Evolutionary conservation across 108 stramenopile genomes (phyloP).

Genomic region (Fistulifera pelliculosa): DNA sequence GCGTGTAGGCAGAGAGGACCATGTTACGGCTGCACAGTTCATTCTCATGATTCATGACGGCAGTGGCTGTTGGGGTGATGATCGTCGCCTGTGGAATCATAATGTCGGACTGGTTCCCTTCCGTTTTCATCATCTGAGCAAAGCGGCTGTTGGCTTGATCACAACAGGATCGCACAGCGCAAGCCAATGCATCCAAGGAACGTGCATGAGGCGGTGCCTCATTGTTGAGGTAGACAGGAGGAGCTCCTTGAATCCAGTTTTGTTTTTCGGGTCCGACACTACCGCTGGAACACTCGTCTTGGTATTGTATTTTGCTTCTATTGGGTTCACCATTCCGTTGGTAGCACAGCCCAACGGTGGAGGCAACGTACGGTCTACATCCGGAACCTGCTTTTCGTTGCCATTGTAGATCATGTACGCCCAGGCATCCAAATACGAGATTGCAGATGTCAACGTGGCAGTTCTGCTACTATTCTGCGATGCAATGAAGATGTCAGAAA

Average conservation of each 20-base stretch:
- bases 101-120: constrained; percentile 24
- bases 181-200: constrained; percentile 74
- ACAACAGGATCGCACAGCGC: constrained; percentile 77
- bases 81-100: constrained; percentile 39
- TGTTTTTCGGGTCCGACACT: constrained; percentile 60
- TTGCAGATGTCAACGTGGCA: constrained; percentile 57
- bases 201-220: constrained; percentile 71
- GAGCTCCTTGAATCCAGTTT: constrained; percentile 87
- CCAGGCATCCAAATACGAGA: constrained; percentile 76
- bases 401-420: constrained; percentile 85
- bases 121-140: constrained; percentile 47
- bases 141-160: constrained; percentile 75
- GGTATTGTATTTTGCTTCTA: constrained; percentile 28
- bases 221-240: constrained; percentile 79
- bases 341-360: constrained; percentile 15
- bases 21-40: constrained; percentile 83
- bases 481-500: constrained; percentile 3
- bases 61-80: constrained; percentile 47
- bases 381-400: constrained; percentile 51
- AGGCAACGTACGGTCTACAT: constrained; percentile 64
- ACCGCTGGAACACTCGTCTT: constrained; percentile 33
- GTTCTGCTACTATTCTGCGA: constrained; percentile 36
- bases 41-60: constrained; percentile 68
- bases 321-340: constrained; percentile 3
- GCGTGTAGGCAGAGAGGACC: constrained; percentile 61